Percentiles rank a stretch among this genome's conserved stretches.
These are phyloP conservation scores for Pestalotiopsis sp. DNA, from an alignment of 2,329 filamentous ascomycete genomes.

Conservation along the genomic window DNA sequence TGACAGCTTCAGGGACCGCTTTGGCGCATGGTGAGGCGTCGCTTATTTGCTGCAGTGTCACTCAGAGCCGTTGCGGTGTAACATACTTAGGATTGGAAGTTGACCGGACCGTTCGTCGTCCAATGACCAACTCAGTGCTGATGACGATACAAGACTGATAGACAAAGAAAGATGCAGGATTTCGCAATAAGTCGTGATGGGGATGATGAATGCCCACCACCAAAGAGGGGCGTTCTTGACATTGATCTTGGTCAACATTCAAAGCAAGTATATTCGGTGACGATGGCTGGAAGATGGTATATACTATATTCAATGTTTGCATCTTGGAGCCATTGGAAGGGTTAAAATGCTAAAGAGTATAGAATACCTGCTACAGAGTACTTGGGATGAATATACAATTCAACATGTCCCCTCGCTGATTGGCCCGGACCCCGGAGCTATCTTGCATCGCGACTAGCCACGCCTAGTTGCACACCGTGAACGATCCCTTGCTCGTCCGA, in stretches of 20 bases:
- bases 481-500: neutral
- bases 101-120: neutral
- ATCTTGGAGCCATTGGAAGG: neutral
- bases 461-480: conserved; percentile 3
- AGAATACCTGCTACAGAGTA: no score
- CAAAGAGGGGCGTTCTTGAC: neutral
- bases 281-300: neutral
- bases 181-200: neutral
- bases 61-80: neutral
- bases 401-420: neutral
- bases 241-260: neutral
- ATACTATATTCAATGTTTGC: neutral
- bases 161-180: conserved; percentile 4
- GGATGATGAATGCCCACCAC: neutral
- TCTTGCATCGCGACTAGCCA: neutral
- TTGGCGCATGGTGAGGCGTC: no score
- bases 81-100: neutral
- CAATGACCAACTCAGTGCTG: neutral
- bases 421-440: neutral
- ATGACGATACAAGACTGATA: neutral
- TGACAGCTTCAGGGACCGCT: no score
- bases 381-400: neutral
- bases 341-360: no score
- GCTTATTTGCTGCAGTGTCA: neutral
- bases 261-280: neutral